These are phyloP conservation scores for Kwoniella shandongensis DNA, from an alignment of 768 basidiomycete species.

Conservation along the genomic window DNA sequence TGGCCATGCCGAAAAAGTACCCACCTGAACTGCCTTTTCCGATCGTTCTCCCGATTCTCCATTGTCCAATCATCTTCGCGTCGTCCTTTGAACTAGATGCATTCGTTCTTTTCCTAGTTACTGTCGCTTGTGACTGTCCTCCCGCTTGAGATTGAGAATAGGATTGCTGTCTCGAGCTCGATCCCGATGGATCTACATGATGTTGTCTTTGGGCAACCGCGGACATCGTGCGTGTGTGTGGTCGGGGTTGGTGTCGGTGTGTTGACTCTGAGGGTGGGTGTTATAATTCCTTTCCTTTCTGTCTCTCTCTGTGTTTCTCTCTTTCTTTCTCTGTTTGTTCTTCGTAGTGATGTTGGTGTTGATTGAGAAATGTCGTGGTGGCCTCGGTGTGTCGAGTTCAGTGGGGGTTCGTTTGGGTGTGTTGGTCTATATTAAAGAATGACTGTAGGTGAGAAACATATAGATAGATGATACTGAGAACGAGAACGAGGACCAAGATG, in stretches of 20 bases:
- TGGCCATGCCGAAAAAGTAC: constrained; percentile 24
- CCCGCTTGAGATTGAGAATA: not conserved
- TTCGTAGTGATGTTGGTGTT: not conserved
- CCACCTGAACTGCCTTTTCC: constrained; percentile 76
- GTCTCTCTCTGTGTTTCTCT: not conserved
- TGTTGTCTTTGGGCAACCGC: constrained; percentile 11
- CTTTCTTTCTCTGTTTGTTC: not conserved
- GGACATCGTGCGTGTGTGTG: constrained; percentile 16
- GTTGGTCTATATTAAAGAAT: constrained; percentile 14
- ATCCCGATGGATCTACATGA: constrained; percentile 15
- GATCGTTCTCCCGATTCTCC: constrained; percentile 82
- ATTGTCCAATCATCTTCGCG: constrained; percentile 64
- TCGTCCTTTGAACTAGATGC: constrained; percentile 35
- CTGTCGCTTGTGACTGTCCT: not conserved
- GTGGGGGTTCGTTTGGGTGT: constrained; percentile 4
- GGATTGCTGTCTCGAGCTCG: constrained; percentile 6
- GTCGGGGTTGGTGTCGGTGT: not conserved
- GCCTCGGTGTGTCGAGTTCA: constrained; percentile 25
- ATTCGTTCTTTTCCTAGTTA: constrained; percentile 26
- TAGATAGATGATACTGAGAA: no score
- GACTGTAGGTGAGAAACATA: constrained; percentile 22
- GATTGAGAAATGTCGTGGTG: no score
- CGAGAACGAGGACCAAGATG: not conserved
- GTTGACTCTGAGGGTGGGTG: not conserved
- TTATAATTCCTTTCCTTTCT: not conserved